Evolutionary conservation across 176 grass and related monocot genomes (phyloP).

Genomic region (Avena atlantica): DNA sequence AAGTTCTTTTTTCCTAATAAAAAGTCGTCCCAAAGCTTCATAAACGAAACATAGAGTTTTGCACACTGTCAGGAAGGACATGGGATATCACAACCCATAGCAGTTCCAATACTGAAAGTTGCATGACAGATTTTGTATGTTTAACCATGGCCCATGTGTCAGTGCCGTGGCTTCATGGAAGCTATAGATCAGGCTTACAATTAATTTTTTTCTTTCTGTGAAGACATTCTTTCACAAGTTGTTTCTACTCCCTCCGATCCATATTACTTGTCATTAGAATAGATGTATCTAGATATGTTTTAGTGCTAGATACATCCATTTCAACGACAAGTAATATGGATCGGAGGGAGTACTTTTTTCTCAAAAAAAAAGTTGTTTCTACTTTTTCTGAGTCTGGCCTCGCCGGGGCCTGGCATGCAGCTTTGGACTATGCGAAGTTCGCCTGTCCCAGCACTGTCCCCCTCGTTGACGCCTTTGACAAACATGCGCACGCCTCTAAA

Average conservation of each 20-base stretch:
- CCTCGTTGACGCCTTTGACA: conserved; percentile 44
- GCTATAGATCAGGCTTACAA: neutral
- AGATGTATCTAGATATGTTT: too few species aligned
- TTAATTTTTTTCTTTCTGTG: neutral
- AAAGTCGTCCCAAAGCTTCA: neutral
- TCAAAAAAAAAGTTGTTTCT: too few species aligned
- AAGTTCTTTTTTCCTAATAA: neutral
- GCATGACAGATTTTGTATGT: too few species aligned
- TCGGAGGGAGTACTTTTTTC: too few species aligned
- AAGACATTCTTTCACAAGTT: neutral
- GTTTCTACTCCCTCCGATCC: too few species aligned
- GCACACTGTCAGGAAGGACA: neutral
- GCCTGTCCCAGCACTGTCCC: conserved; percentile 31
- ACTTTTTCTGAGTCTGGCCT: neutral
- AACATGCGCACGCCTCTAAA: conserved; percentile 78
- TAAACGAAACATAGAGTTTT: neutral
- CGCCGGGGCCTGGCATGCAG: conserved; percentile 2
- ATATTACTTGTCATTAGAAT: too few species aligned
- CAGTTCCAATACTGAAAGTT: too few species aligned
- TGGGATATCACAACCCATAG: neutral
- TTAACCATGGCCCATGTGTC: neutral
- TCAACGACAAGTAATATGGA: too few species aligned
- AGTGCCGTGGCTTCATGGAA: neutral
- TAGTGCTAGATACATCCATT: too few species aligned
- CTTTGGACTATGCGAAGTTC: conserved; percentile 49